Evolutionary conservation across 345 rosid genomes (phyloP), one percentile per base, ranked within the genome.

Genomic region (Brassica juncea): DNA sequence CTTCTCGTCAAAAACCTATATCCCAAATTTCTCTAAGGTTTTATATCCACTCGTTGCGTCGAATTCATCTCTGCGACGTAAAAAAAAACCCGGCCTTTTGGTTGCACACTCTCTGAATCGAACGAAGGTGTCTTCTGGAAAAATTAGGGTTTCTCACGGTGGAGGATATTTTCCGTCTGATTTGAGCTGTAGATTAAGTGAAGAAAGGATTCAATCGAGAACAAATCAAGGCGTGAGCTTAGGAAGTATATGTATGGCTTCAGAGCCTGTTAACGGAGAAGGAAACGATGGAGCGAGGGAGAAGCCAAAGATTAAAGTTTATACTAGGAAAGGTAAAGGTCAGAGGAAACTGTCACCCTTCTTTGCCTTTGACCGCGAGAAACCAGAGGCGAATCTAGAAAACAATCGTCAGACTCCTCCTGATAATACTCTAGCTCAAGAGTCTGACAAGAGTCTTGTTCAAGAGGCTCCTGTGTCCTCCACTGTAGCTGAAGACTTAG

Each of bases 191-290:
- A 30, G 25, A 23, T 23, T 23, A 23, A 82, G 79, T 47, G 71
- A 52, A n/a, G 37, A 27, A 4, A 47, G 30, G n/a, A 27, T 58
- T 74, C 68, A 57, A 72, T 81, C 21, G 64, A 68, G 74, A n/a
- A 39, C 59, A 52, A 23, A 23, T 2, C 27, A 55, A 60, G 28
- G 6, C 61, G 27, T 37, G 47, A 16, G 77, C 65, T 81, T 85
- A 79, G 87, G 90, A 71, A 83, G 74, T 89, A 82, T 84, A 85
- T 91, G 97, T 83, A 95, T 93, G 99, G 99, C 97, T 86, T 95
- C 98, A 73, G 97, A 85, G 90, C 85, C 90, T 80, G 82, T 82
- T 77, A 91, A 81, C 49, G 94, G 89, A 80, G 95, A 84, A 16
- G 92, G 85, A 78, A 86, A 80, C 68, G 89, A 84, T 81, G 97